phyloP scores from a whole-genome alignment of 2,329 filamentous ascomycete species.

The Seiridium cupressi region DNA sequence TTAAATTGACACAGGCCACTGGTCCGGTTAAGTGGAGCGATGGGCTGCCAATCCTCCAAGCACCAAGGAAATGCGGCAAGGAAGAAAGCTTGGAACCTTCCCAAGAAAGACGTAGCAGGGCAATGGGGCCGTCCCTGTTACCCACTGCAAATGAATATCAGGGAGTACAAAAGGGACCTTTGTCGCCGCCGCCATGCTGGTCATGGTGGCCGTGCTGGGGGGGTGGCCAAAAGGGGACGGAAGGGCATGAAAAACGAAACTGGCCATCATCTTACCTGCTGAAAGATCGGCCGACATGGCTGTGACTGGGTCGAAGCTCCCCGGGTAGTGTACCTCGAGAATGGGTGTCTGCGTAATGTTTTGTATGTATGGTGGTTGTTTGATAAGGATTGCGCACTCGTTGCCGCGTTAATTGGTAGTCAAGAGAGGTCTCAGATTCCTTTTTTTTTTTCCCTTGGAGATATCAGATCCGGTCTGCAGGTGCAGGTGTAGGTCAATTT shows the following conservation, averaged over 20 bases:
- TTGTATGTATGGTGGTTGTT: neutral
- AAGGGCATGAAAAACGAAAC: conserved; percentile 1
- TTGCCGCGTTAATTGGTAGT: neutral
- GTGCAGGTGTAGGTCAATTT: neutral
- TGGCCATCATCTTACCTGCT: conserved; percentile 10
- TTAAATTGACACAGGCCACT: conserved; percentile 43
- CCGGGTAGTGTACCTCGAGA: neutral
- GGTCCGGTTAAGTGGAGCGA: conserved; percentile 36
- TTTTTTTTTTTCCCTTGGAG: too few species aligned
- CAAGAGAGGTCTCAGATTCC: too few species aligned
- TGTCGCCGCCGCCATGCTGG: conserved; percentile 12
- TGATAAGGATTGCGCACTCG: neutral
- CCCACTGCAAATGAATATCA: conserved; percentile 6
- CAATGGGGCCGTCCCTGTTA: conserved; percentile 1
- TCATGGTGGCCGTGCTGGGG: neutral
- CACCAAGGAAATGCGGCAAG: neutral
- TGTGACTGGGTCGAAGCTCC: neutral
- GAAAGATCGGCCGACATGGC: conserved; percentile 13
- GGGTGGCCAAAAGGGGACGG: conserved; percentile 2
- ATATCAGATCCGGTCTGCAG: neutral
- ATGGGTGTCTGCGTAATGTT: neutral
- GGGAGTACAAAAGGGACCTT: conserved; percentile 2
- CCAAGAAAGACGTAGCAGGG: conserved; percentile 1
- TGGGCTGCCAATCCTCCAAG: conserved; percentile 7
- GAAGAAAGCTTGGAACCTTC: conserved; percentile 5